Percentiles rank a stretch among this genome's conserved stretches.
Conservation (phyloP, 108 stramenopile genomes). For the Chaetoceros tenuissimus region DNA sequence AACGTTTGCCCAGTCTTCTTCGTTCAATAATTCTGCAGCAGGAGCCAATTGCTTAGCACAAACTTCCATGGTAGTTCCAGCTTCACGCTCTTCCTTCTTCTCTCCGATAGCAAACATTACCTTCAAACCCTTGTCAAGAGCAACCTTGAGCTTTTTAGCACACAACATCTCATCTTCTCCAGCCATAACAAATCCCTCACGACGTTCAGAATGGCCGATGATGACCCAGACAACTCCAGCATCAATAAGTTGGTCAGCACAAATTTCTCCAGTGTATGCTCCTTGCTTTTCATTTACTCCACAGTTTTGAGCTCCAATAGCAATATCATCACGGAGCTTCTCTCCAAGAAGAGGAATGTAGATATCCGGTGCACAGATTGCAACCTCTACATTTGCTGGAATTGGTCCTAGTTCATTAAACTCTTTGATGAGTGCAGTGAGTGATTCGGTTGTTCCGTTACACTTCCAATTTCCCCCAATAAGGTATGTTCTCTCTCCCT, state of each 20-base stretch:
- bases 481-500: slow-evolving; percentile 33
- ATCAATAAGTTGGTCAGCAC: slow-evolving; percentile 82
- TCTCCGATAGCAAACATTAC: slow-evolving; percentile 99
- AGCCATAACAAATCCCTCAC: slow-evolving; percentile 88
- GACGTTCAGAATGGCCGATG: slow-evolving; percentile 96
- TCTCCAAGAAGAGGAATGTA: slow-evolving; percentile 59
- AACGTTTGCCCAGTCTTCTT: slow-evolving; percentile 85
- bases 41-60: slow-evolving; percentile 83
- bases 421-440: slow-evolving; percentile 56
- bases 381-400: slow-evolving; percentile 78
- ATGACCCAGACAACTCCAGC: slow-evolving; percentile 96
- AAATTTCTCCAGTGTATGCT: slow-evolving; percentile 96
- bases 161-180: slow-evolving; percentile 89
- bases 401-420: slow-evolving; percentile 85
- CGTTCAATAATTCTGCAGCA: slow-evolving; percentile 52
- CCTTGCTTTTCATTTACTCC: slow-evolving; percentile 57
- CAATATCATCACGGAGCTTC: slow-evolving; percentile 68
- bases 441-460: slow-evolving; percentile 74
- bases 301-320: slow-evolving; percentile 80
- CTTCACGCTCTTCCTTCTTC: slow-evolving; percentile 96
- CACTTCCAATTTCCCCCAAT: slow-evolving; percentile 96
- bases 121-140: slow-evolving; percentile 90
- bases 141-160: slow-evolving; percentile 93
- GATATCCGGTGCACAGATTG: slow-evolving; percentile 67
- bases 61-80: slow-evolving; percentile 85